phyloP scores from a whole-genome alignment of 176 grass and related monocot genomes.

The Calamus simplicifolius region DNA sequence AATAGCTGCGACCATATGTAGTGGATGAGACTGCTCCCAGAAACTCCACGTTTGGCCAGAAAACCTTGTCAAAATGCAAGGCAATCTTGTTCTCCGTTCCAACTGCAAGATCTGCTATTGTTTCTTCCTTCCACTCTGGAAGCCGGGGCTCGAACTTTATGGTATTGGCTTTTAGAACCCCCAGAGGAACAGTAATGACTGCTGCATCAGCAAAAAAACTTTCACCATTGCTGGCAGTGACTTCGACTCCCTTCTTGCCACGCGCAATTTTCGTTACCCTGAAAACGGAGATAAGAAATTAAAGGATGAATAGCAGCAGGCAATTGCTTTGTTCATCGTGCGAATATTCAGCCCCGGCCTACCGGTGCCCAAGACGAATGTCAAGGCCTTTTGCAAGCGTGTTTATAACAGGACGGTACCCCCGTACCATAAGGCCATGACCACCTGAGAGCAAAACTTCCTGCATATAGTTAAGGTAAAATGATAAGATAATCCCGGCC shows the following conservation, averaged over 20 bases:
- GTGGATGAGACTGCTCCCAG: conserved; percentile 76
- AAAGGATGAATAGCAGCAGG: too few species aligned
- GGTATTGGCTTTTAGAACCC: conserved; percentile 67
- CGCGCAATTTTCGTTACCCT: conserved; percentile 33
- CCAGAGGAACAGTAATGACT: conserved; percentile 61
- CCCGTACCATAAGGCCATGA: too few species aligned
- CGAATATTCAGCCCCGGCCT: too few species aligned
- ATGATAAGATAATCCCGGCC: too few species aligned
- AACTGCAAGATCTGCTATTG: conserved; percentile 62
- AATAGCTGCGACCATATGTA: conserved; percentile 96
- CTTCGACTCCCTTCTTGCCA: conserved; percentile 78
- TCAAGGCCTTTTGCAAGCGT: too few species aligned
- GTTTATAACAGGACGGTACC: too few species aligned
- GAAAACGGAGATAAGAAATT: too few species aligned
- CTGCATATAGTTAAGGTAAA: too few species aligned
- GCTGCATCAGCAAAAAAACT: conserved; percentile 87
- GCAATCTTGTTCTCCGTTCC: conserved; percentile 95
- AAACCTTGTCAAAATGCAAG: conserved; percentile 83
- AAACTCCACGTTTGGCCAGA: conserved; percentile 99
- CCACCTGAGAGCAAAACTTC: too few species aligned
- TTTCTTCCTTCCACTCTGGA: conserved; percentile 90
- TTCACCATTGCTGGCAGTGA: conserved; percentile 75
- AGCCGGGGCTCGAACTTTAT: conserved; percentile 82
- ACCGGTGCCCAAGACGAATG: too few species aligned
- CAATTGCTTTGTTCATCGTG: too few species aligned